Evolutionary conservation across 345 rosid species (phyloP), one percentile per base, ranked within the genome.

Genomic region (Clarkia xantiana): DNA sequence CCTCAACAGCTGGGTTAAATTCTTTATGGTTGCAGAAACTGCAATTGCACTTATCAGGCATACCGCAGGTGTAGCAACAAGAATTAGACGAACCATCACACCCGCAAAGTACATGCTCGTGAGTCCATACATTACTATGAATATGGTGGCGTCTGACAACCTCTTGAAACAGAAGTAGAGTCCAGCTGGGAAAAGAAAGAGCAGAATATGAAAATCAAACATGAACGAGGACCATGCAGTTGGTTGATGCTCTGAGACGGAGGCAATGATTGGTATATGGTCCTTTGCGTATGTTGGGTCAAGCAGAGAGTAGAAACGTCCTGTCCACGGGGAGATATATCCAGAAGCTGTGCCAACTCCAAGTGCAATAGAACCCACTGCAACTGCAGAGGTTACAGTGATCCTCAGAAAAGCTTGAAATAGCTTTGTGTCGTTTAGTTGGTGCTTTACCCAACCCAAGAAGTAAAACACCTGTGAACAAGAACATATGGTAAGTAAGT

Each of bases 101-200:
- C 98, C 98, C 62, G 98, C 98, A 65, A 91, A 91, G 68, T 91
- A 91, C 96, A 91, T 71, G 78, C 98, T 91, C 9, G 98, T 91
- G 42, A 91, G 90, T 55, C 94, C 98, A 76, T 91, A 91, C 98
- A 91, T 91, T 55, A 86, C 94, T 10, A 91, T 84, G 74, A 91
- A 91, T 75, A 91, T 84, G 0, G 96, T 84, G 55, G 96, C 96
- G 62, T 91, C 98, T 3, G 96, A 66, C 73, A 91, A 71, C 56
- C 93, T 75, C 76, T 91, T 86, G 82, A 91, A 91, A 69, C 98
- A 91, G 77, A 91, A 91, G 68, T 86, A 91, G 58, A 91, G 96
- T n/a, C 98, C 98, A 0, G 98, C 96, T 15, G 98, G 98, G 76
- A 91, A 91, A 66, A 91, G 94, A 79, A 91, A 80, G 62, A 91